Evolutionary conservation across 257 asterid genomes (phyloP), one percentile per base, ranked within the genome.

Genomic region (Linaria vulgaris): DNA sequence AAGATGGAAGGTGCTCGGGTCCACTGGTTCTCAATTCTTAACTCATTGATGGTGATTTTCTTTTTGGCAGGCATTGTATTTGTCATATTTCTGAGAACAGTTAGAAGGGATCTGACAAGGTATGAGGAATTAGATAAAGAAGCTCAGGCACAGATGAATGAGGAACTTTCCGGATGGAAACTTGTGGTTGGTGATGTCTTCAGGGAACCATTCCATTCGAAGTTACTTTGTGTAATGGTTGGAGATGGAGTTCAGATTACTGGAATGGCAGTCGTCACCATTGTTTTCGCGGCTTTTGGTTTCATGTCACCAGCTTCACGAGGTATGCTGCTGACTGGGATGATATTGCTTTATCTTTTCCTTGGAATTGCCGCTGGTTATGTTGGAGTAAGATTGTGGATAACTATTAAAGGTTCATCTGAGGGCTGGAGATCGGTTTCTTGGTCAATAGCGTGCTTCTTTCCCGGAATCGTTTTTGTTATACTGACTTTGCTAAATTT

Each of bases 281-380:
- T 85, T 31, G 83, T 88, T 30, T 86, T 88, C 39, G 92, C 95
- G 9, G 92, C 96, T 69, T 58, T 88, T 61, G 95, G 96, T 52
- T 88, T 85, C 75, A 82, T 88, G 92, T 88, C 96, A 16, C 96
- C 96, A 56, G 96, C 95, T 63, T 88, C 95, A 23, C 83, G 96
- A 48, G 96, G 96, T 38, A 85, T 83, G 96, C 82, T 88, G 44
- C 76, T 88, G 48, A 85, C 96, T 0, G 95, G 96, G 43, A 88
- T 88, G 96, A 85, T 85, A 71, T 64, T 86, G 79, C 87, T 85
- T 38, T 88, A 88, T 86, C 92, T 88, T 30, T 84, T 84, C 75
- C 86, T 84, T 14, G 95, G 96, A 63, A 86, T 79, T 72, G 80
- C 79, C 43, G 83, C 95, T 69, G 96, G 96, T 53, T 88, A 86